Evolutionary conservation across 2,329 filamentous ascomycete species (phyloP), one percentile per base, ranked within the genome.

Genomic region (Beauveria medogensis): DNA sequence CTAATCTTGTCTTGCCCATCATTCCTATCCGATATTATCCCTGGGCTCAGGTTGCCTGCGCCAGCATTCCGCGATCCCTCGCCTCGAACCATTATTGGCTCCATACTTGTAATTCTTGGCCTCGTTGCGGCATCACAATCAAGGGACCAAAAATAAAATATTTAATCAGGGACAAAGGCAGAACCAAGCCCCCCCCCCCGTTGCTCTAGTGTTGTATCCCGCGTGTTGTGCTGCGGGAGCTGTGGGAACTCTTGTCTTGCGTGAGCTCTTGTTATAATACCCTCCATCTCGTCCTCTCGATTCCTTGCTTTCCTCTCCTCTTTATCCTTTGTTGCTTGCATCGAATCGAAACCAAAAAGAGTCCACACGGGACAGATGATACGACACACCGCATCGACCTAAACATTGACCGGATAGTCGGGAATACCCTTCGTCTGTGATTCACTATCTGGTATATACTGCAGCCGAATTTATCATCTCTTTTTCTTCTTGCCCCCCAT

Each of bases 1-100:
- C n/a, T 22, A 53, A 57, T 58, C 64, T 64, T 74, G 72, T 74
- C 72, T 74, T 68, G 71, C 67, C 64, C 70, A 63, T 69, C 72
- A 74, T 73, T 74, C 72, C 70, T 69, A 65, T 63, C 62, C 63
- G 56, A 59, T 54, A 55, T 64, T 61, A 61, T 65, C 55, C 62
- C 51, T 57, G 24, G 48, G 18, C 34, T 46, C 52, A 48, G n/a
- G 55, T 34, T 26, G 56, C 40, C 57, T 20, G 47, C 57, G 58
- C 58, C 58, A 60, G 28, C 58, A 60, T 60, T 60, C 58, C 58
- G 41, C 26, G 53, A 53, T 53, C 57, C 48, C 57, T 52, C 47
- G 24, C 48, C 50, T 18, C 14, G 26, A 7, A 2, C 9, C 34
- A 53, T 54, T 60, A 54, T 53, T 53, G 58, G 48, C 43, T 28